Evolutionary conservation across 805 yeast species (phyloP), one percentile per base, ranked within the genome.

Genomic region (Ascoidea tarda): DNA sequence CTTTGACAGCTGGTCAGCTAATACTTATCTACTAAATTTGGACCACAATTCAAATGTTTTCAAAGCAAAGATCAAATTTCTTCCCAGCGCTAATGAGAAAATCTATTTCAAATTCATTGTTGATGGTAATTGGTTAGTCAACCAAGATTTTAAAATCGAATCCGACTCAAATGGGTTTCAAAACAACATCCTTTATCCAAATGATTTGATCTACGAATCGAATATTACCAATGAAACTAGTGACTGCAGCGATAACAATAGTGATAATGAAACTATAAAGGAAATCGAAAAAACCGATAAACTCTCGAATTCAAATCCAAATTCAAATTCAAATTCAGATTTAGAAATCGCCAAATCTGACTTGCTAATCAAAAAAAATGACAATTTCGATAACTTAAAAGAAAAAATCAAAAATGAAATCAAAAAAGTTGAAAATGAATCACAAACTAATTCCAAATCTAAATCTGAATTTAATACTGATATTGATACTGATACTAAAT

Each of bases 1-100:
- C 51, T 82, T 82, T 60, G 87, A 82, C 61, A 70, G 78, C 60
- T 84, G 90, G 90, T 58, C 73, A 46, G 69, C 78, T 59, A 63
- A 75, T 1, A 67, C 70, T 53, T 72, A 72, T 21, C 68, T 80
- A 33, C 70, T 75, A 49, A 74, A 76, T 58, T 21, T 21, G 28
- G 73, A 71, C 55, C 48, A 62, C 1, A 38, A 10, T 38, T 38
- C 44, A 38, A 38, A 38, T 38, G 8, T 14, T 38, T 38, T 38
- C 4, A 38, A 38, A 4, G 14, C 14, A 8, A 38, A 38, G 14
- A 38, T 38, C 14, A 14, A 38, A 10, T 10, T 10, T 38, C 14
- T 38, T 10, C 28, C 28, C 28, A 38, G 14, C 14, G 2, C 14
- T 33, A 51, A 54, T 2, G 61, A 59, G 2, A 66, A 63, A 49